Evolutionary conservation across 108 stramenopile species (phyloP), one percentile per base, ranked within the genome.

Genomic region (Skeletonema potamos): DNA sequence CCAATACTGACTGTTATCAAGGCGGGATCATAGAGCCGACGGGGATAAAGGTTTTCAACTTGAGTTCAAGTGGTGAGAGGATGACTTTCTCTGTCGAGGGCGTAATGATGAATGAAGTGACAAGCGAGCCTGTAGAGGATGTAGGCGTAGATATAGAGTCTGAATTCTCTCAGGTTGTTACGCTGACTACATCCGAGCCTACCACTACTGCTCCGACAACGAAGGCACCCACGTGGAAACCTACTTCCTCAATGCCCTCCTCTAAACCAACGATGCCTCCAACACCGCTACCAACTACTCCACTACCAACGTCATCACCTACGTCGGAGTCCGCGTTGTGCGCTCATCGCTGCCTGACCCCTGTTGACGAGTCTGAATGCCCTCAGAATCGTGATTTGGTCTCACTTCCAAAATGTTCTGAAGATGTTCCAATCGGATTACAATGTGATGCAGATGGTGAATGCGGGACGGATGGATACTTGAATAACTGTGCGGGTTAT

Each of bases 1-100:
- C 90, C 61, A 91, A 89, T 54, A 87, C 90, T 0, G 83, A 91
- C 61, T 39, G 69, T 1, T 91, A 91, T 72, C 74, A 83, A 41
- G 54, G n/a, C 68, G 87, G 87, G 12, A 43, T 32, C 3, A 62
- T 84, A 7, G 22, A 13, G 0, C 4, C 15, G 2, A 84, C 84
- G 10, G 84, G 84, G 10, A 81, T 87, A 29, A 68, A 62, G 7
- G 78, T 87, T 51, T 74, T 54, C 61, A 67, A 48, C 3, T 70
- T 81, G 54, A 70, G 79, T 61, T 17, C 46, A 6, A 51, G 48
- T 48, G 62, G 62, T 27, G 32, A 70, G 29, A 15, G 39, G 39
- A 81, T 81, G 79, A 81, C 56, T 13, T 74, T 81, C 18, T 37
- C 43, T 41, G 79, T 80, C 1, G 28, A 56, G 26, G 76, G 76